Conservation (phyloP, 768 basidiomycete genomes). For the Lentinula guzmanii region DNA sequence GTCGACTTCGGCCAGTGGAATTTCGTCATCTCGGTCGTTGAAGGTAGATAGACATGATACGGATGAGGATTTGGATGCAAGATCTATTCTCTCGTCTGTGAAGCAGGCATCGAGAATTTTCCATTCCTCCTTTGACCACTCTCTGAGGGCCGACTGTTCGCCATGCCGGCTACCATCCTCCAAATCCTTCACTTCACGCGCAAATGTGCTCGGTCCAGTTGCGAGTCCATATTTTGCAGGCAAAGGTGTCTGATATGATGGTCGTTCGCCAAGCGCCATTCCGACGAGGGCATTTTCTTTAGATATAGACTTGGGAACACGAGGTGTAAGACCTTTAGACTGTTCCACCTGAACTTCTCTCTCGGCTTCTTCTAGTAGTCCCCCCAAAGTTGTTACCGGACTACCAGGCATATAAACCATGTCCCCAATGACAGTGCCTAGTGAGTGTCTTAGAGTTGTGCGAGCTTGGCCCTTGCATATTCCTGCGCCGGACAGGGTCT, state of each 20-base stretch:
- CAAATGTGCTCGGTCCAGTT: slow-evolving; percentile 1
- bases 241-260: not conserved
- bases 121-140: slow-evolving; percentile 78
- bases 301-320: not conserved
- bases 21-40: slow-evolving; percentile 17
- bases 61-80: slow-evolving; percentile 17
- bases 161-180: slow-evolving; percentile 2
- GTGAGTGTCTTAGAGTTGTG: slow-evolving; percentile 8
- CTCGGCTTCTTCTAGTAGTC: slow-evolving; percentile 57
- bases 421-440: slow-evolving; percentile 19
- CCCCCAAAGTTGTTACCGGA: slow-evolving; percentile 45
- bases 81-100: slow-evolving; percentile 58
- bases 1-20: slow-evolving; percentile 43
- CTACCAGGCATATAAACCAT: slow-evolving; percentile 50
- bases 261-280: not conserved
- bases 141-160: slow-evolving; percentile 13
- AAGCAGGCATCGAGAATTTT: slow-evolving; percentile 74
- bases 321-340: not conserved
- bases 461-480: slow-evolving; percentile 21
- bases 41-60: not conserved
- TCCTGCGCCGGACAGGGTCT: slow-evolving; percentile 20
- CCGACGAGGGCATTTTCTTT: not conserved
- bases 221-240: not conserved
- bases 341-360: slow-evolving; percentile 25
- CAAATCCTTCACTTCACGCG: not conserved